Evolutionary conservation across 352 stramenopile species (phyloP).

Genomic region (Phytophthora palmivora): DNA sequence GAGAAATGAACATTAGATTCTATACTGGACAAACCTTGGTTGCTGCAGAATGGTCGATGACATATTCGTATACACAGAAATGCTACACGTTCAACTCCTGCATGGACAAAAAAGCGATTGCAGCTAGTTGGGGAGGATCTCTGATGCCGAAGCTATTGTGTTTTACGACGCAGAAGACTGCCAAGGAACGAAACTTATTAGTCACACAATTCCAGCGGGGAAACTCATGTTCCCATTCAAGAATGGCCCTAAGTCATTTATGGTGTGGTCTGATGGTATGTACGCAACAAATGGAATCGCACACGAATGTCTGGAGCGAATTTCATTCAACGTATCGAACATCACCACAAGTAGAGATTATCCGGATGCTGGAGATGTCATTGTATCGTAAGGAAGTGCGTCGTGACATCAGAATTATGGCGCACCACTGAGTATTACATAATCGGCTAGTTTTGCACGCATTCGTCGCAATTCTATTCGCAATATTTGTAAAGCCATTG

Average conservation of each 20-base stretch:
- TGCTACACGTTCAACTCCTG: slow-evolving; percentile 31
- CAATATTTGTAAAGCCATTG: too few relatives aligned
- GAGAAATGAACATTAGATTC: slow-evolving; percentile 21
- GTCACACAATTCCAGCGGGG: slow-evolving; percentile 9
- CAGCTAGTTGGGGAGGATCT: slow-evolving; percentile 18
- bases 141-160: slow-evolving; percentile 3
- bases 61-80: slow-evolving; percentile 27
- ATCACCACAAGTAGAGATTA: neutral
- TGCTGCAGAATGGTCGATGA: slow-evolving; percentile 16
- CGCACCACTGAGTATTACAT: too few relatives aligned
- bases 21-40: slow-evolving; percentile 8
- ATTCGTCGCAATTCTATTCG: too few relatives aligned
- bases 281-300: slow-evolving; percentile 26
- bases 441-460: too few relatives aligned
- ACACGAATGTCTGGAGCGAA: slow-evolving; percentile 19
- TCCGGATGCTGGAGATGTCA: neutral
- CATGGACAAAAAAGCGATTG: slow-evolving; percentile 5
- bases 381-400: neutral
- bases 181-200: slow-evolving; percentile 18
- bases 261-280: slow-evolving; percentile 28
- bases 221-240: slow-evolving; percentile 23
- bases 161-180: slow-evolving; percentile 32
- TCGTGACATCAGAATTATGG: neutral
- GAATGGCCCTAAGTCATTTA: slow-evolving; percentile 31
- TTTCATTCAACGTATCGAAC: slow-evolving; percentile 9